Conservation (phyloP, 805 yeast genomes). For the Metschnikowia cerradonensis region DNA sequence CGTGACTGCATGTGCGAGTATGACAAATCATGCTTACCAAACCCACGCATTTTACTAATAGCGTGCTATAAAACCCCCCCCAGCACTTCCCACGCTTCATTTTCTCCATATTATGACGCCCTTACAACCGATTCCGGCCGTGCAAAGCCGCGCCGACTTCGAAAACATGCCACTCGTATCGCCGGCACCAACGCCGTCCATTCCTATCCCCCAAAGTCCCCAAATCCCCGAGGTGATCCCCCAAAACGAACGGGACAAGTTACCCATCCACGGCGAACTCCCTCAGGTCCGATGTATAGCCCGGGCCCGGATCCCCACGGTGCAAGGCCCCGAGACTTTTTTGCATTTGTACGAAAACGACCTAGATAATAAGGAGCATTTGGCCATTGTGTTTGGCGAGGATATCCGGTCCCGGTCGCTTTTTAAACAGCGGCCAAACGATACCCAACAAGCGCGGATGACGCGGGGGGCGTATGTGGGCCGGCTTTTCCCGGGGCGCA, state of each 20-base stretch:
- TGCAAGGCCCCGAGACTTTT: conserved; percentile 90
- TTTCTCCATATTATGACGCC: conserved; percentile 4
- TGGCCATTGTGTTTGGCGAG: conserved; percentile 96
- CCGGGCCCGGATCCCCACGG: conserved; percentile 94
- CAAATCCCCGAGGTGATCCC: conserved; percentile 13
- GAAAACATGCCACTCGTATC: conserved; percentile 19
- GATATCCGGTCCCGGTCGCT: conserved; percentile 75
- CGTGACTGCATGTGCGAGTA: no score
- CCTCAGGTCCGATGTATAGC: conserved; percentile 87
- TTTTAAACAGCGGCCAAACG: conserved; percentile 58
- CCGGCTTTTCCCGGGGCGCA: conserved; percentile 80
- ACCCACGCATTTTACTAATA: background rate
- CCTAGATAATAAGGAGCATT: conserved; percentile 86
- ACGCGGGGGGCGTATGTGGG: conserved; percentile 98
- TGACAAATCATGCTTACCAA: no score
- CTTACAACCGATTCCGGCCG: conserved; percentile 10
- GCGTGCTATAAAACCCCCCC: background rate
- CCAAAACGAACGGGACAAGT: conserved; percentile 25
- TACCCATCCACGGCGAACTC: conserved; percentile 48
- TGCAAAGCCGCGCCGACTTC: conserved; percentile 4
- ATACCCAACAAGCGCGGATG: conserved; percentile 90
- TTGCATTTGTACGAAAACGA: conserved; percentile 85
- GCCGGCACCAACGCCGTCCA: conserved; percentile 17
- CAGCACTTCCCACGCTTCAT: no score
- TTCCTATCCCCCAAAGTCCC: conserved; percentile 5